Evolutionary conservation across 192 early-diverging fungal species (phyloP).

Genomic region (Podila horticola): DNA sequence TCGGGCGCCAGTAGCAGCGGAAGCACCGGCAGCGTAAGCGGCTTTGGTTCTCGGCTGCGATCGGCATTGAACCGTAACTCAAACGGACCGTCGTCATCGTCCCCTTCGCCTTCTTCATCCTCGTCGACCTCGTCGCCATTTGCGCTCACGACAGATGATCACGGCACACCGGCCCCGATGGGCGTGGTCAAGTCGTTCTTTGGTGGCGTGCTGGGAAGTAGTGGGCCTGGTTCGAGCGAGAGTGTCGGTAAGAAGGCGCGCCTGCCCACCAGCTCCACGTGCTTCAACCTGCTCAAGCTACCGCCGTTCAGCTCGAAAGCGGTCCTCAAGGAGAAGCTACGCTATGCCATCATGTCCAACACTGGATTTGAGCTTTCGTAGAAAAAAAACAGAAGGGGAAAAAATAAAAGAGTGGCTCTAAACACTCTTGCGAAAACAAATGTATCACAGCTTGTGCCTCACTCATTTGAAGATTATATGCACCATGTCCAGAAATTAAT

Average conservation of each 20-base stretch:
- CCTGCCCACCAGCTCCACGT: constrained; percentile 56
- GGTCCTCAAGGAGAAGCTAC: constrained; percentile 67
- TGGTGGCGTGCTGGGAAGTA: constrained; percentile 61
- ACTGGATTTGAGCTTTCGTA: constrained; percentile 79
- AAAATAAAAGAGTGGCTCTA: no score
- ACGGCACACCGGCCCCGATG: constrained; percentile 40
- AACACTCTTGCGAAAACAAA: no score
- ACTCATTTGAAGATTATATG: no score
- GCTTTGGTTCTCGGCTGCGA: constrained; percentile 40
- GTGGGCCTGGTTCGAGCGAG: constrained; percentile 47
- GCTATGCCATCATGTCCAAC: constrained; percentile 74
- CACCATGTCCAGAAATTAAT: no score
- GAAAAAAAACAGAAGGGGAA: neutral
- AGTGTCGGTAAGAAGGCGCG: constrained; percentile 66
- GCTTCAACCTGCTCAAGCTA: constrained; percentile 40
- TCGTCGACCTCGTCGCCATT: constrained; percentile 10
- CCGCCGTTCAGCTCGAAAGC: constrained; percentile 58
- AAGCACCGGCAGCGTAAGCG: neutral
- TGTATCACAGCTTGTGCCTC: no score
- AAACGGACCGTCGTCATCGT: neutral
- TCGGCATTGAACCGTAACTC: constrained; percentile 17
- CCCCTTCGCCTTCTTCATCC: neutral
- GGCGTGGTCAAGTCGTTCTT: constrained; percentile 67
- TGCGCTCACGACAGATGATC: constrained; percentile 18
- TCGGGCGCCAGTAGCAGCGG: no score